Conservation (phyloP, 495 filamentous ascomycete genomes). For the Xylaria curta region DNA sequence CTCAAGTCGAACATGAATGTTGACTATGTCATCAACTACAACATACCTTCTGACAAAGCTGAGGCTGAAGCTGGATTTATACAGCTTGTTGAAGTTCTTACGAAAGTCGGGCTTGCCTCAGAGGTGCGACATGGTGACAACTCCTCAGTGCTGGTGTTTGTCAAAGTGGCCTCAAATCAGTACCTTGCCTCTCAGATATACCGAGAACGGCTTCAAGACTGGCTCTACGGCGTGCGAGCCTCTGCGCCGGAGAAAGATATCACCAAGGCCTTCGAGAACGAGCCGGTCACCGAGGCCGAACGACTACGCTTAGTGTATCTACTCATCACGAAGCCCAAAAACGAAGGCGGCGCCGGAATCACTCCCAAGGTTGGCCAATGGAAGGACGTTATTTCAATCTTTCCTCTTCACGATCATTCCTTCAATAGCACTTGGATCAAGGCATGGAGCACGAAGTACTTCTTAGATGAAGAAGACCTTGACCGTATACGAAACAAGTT, state of each 20-base stretch:
- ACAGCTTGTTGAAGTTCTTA: slow-evolving; percentile 73
- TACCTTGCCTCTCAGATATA: slow-evolving; percentile 70
- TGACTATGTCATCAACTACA: slow-evolving; percentile 91
- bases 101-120: slow-evolving; percentile 76
- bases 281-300: slow-evolving; percentile 86
- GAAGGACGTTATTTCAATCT: slow-evolving; percentile 83
- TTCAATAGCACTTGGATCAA: slow-evolving; percentile 93
- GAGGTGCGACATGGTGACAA: slow-evolving; percentile 85
- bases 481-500: slow-evolving; percentile 85
- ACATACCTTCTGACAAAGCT: slow-evolving; percentile 67
- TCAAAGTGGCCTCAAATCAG: slow-evolving; percentile 72
- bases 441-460: slow-evolving; percentile 82
- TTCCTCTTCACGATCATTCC: slow-evolving; percentile 84
- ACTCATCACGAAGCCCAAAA: slow-evolving; percentile 80
- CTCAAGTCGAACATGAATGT: slow-evolving; percentile 59
- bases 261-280: slow-evolving; percentile 62
- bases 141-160: slow-evolving; percentile 80
- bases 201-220: slow-evolving; percentile 84
- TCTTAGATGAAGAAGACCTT: slow-evolving; percentile 77
- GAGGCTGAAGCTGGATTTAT: slow-evolving; percentile 75
- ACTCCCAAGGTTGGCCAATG: slow-evolving; percentile 82
- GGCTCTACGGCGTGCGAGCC: slow-evolving; percentile 88
- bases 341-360: slow-evolving; percentile 90
- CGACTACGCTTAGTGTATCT: slow-evolving; percentile 83
- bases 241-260: slow-evolving; percentile 79